These are phyloP conservation scores for Dipodascus geniculatus DNA, from an alignment of 805 yeast species.

Conservation along the genomic window DNA sequence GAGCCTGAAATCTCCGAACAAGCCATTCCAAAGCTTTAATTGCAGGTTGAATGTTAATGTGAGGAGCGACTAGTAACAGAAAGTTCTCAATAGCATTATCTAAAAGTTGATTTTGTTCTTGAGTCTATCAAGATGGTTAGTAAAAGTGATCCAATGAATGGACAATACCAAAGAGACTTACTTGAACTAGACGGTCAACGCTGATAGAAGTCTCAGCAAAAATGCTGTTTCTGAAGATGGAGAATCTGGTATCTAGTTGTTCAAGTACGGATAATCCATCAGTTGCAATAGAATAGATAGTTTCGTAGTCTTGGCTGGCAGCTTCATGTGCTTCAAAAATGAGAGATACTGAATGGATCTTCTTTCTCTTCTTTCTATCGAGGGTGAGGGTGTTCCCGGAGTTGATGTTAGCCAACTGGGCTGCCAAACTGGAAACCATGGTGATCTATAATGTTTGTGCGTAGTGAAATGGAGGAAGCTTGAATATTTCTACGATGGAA, in stretches of 20 bases:
- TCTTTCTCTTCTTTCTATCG: constrained; percentile 79
- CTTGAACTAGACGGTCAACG: constrained; percentile 74
- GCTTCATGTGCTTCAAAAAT: constrained; percentile 80
- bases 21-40: constrained; percentile 88
- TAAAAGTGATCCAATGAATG: constrained; percentile 1
- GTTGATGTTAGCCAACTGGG: constrained; percentile 61
- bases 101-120: constrained; percentile 64
- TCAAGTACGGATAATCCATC: constrained; percentile 70
- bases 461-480: background rate
- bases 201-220: constrained; percentile 73
- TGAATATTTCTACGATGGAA: background rate
- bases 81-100: constrained; percentile 67
- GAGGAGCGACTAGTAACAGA: constrained; percentile 61
- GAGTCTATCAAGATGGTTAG: constrained; percentile 24
- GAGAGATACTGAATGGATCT: constrained; percentile 79
- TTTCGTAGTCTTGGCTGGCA: constrained; percentile 86
- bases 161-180: constrained; percentile 9
- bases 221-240: constrained; percentile 53
- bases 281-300: constrained; percentile 55
- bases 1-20: constrained; percentile 77
- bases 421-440: constrained; percentile 54
- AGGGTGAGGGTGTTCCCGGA: constrained; percentile 46
- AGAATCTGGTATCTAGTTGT: constrained; percentile 63
- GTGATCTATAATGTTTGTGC: background rate
- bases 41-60: constrained; percentile 64